phyloP scores from a whole-genome alignment of 2,329 filamentous ascomycete genomes.

The Verticillium nonalfalfae region DNA sequence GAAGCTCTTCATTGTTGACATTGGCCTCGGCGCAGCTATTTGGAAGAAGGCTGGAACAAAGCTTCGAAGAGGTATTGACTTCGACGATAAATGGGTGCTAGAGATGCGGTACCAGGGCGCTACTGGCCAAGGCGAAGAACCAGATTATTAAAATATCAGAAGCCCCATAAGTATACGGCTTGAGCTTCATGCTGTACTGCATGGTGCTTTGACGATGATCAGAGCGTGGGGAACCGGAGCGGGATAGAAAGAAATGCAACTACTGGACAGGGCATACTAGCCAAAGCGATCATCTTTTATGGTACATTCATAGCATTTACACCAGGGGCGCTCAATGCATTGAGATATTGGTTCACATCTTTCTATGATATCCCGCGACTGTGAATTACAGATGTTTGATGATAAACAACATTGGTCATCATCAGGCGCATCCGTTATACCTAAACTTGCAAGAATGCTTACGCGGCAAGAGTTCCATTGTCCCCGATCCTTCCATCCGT shows the following conservation, averaged over 20 bases:
- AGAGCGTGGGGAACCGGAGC: not conserved
- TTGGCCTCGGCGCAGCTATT: slow-evolving; percentile 75
- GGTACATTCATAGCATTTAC: not conserved
- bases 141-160: not conserved
- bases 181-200: not conserved
- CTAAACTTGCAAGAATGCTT: too few relatives aligned
- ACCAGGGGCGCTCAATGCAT: too few relatives aligned
- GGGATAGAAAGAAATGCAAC: not conserved
- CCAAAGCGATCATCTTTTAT: not conserved
- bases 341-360: too few relatives aligned
- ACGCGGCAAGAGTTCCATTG: too few relatives aligned
- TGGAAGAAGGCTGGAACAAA: slow-evolving; percentile 82
- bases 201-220: not conserved
- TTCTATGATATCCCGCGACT: too few relatives aligned
- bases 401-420: too few relatives aligned
- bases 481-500: too few relatives aligned
- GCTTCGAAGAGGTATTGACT: slow-evolving; percentile 78
- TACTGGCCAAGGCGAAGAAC: not conserved
- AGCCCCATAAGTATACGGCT: not conserved
- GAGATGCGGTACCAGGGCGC: slow-evolving; percentile 50
- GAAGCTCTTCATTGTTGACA: slow-evolving; percentile 79
- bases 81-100: slow-evolving; percentile 81
- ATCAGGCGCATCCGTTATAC: too few relatives aligned
- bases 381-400: too few relatives aligned
- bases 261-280: too few relatives aligned